Evolutionary conservation across 495 filamentous ascomycete genomes (phyloP), one percentile per base, ranked within the genome.

Genomic region (Aspergillus steynii): DNA sequence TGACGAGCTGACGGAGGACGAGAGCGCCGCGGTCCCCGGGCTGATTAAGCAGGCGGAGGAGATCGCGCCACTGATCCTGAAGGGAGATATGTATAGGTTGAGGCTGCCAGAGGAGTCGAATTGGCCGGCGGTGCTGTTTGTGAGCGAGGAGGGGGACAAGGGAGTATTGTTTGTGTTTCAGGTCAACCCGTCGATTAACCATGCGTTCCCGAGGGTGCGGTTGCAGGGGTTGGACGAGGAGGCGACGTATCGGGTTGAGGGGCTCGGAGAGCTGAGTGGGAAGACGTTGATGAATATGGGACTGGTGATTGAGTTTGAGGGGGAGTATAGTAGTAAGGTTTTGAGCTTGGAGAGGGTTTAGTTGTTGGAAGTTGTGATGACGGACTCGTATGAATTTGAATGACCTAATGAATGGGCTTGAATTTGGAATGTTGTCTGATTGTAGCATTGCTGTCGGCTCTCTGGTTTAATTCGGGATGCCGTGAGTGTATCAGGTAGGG

Each of bases 51-150:
- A 76, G 2, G 74, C 80, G 15, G 77, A 84, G 54, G 76, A 74
- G 60, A 73, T 85, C 7, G 83, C 80, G 53, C 80, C 81, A 1
- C 74, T 83, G 26, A 70, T 84, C 0, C 59, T 85, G 51, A 75
- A 65, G 9, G 82, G 83, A 3, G 76, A 82, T 58, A 72, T 82
- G 68, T 83, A 78, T 61, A 78, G 82, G 2, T 71, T 85, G 8
- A 74, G 70, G 7, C 69, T 84, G 0, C 83, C 83, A 0, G 80
- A 83, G 53, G 72, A 83, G 28, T 81, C 79, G 0, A 80, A 83
- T 53, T 84, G 80, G 80, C 83, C 83, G 10, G 82, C 81, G 29
- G 81, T 74, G 29, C 70, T 80, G 68, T 83, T 83, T 61, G 71
- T 82, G n/a, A 74, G 77, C 0, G 70, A 77, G 7, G 77, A 80